Conservation (phyloP, 495 filamentous ascomycete genomes). For the Darksidea phi region DNA sequence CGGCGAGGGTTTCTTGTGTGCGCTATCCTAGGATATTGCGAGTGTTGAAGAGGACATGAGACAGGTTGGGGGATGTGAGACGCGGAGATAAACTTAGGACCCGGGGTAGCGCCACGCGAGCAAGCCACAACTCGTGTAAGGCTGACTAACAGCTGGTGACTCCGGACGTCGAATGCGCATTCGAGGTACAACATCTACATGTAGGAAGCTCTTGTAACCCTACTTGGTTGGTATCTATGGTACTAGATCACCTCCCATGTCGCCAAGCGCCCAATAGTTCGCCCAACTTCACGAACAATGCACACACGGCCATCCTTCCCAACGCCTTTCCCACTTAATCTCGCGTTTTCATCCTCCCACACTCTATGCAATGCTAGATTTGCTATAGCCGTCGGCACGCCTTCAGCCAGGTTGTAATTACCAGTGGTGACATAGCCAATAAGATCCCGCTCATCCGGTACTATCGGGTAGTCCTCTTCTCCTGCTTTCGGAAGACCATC, state of each 20-base stretch:
- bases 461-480: constrained; percentile 57
- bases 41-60: neutral
- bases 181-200: neutral
- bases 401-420: constrained; percentile 76
- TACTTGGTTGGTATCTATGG: neutral
- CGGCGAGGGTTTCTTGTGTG: neutral
- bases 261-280: constrained; percentile 72
- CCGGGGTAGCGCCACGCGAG: constrained; percentile 2
- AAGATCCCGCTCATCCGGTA: constrained; percentile 72
- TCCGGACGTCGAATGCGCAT: neutral
- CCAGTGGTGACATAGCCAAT: constrained; percentile 92
- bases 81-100: constrained; percentile 18
- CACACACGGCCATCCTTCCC: constrained; percentile 56
- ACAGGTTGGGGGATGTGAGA: constrained; percentile 13
- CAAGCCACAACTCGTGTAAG: neutral
- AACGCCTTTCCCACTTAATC: constrained; percentile 31
- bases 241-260: constrained; percentile 60
- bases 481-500: constrained; percentile 40
- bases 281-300: constrained; percentile 77
- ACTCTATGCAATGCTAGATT: constrained; percentile 63
- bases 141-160: no score
- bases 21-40: constrained; percentile 5
- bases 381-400: constrained; percentile 73
- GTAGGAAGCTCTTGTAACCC: neutral
- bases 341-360: constrained; percentile 6